Evolutionary conservation across 345 rosid genomes (phyloP).

Genomic region (sweet orange (Citrus sinensis)): DVS_A1.0 CM039164.1:2956001-2956500

Average conservation of each 20-base stretch:
- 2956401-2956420: background rate
- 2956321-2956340: too few relatives aligned
- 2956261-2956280: background rate
- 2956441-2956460: conserved; percentile 62
- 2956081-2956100: background rate
- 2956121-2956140: conserved; percentile 74
- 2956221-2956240: background rate
- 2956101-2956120: conserved; percentile 71
- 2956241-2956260: background rate
- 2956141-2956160: conserved; percentile 69
- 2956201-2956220: background rate
- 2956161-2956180: conserved; percentile 72
- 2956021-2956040: background rate
- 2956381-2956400: too few relatives aligned
- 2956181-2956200: conserved; percentile 57
- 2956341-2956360: too few relatives aligned
- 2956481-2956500: conserved; percentile 68
- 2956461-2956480: conserved; percentile 65
- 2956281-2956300: background rate
- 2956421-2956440: conserved; percentile 54
- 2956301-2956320: too few relatives aligned
- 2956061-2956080: conserved; percentile 24
- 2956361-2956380: too few relatives aligned
- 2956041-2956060: conserved; percentile 3
- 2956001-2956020: background rate